Evolutionary conservation across 2,329 filamentous ascomycete species (phyloP).

Genomic region (Colletotrichum sp.): DNA sequence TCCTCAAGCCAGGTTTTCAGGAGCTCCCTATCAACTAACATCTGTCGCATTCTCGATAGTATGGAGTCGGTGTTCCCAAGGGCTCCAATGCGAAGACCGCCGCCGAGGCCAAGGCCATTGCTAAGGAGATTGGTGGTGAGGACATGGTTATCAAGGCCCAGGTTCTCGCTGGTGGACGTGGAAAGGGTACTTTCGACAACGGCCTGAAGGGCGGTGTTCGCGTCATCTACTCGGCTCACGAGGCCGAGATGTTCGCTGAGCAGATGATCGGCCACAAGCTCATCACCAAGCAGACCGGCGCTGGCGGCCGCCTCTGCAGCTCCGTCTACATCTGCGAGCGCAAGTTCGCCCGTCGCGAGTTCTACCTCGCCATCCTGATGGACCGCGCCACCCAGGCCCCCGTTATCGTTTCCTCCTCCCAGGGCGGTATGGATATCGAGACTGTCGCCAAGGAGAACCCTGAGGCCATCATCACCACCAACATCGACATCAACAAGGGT

Average conservation of each 20-base stretch:
- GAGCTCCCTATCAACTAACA: constrained; percentile 16
- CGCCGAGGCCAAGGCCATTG: constrained; percentile 89
- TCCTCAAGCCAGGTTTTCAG: constrained; percentile 16
- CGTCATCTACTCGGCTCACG: constrained; percentile 97
- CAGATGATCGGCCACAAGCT: constrained; percentile 99
- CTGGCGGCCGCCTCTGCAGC: constrained; percentile 91
- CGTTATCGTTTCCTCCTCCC: constrained; percentile 96
- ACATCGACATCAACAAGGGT: constrained; percentile 91
- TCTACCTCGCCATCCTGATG: constrained; percentile 99
- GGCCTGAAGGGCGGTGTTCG: constrained; percentile 98
- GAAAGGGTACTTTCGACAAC: constrained; percentile 98
- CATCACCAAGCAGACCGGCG: constrained; percentile 98
- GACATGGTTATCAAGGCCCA: constrained; percentile 99
- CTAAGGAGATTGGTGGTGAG: constrained; percentile 88
- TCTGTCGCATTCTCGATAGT: constrained; percentile 57
- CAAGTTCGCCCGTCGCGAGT: constrained; percentile 98
- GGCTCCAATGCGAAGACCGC: constrained; percentile 84
- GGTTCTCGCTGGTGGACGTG: constrained; percentile 95
- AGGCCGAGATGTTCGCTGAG: constrained; percentile 95
- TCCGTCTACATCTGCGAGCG: constrained; percentile 99
- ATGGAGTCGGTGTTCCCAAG: constrained; percentile 92
- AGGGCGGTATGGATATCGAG: constrained; percentile 99
- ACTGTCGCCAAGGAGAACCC: constrained; percentile 97
- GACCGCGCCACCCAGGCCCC: constrained; percentile 89
- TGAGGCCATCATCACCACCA: constrained; percentile 92